Base-by-base conservation (phyloP, 306 rosid genomes). In the Begonia peltatifolia region DNA sequence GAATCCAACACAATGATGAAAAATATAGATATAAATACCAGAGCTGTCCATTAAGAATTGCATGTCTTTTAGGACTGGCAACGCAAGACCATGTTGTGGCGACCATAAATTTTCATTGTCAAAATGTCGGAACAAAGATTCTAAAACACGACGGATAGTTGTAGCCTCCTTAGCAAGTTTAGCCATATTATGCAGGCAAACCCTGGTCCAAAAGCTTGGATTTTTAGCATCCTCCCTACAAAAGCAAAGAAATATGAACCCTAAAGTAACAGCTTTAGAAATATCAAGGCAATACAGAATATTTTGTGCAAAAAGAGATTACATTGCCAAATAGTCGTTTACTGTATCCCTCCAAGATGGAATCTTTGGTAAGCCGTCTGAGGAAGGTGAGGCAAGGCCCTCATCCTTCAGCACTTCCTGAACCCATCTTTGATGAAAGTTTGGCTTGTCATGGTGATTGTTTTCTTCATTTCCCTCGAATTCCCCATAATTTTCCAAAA, bases 141-240 rank as follows among this genome's bases (percentile, higher is more conserved):
- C 99, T 68, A 86, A 66, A 55, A 92, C 82, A 68, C 93, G 96
- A 23, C 99, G 81, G 42, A 86, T 68, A 50, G 99, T 86, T 63
- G 88, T 69, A 51, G 88, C 94, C 75, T 86, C 99, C 72, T 75
- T 83, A 66, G 96, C 94, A 58, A 86, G 79, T 74, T 69, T 83
- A 66, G 99, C 93, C 94, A 92, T 86, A 63, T 75, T 81, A 64
- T 81, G 76, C 43, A 92, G 84, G 82, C 96, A 83, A 73, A 86
- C 81, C 59, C 92, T 83, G 7, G 96, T 73, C 99, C 99, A 92
- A 74, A 86, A 83, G 70, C 80, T 55, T 49, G 87, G 84, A 55
- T 71, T 86, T 52, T 50, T 74, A 68, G 83, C 82, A 59, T 86
- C 93, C 61, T 86, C 96, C 71, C 99, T 92, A 72, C 20, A 58